Conservation (phyloP, 2,329 filamentous ascomycete genomes). For the Calonectria montana region DNA sequence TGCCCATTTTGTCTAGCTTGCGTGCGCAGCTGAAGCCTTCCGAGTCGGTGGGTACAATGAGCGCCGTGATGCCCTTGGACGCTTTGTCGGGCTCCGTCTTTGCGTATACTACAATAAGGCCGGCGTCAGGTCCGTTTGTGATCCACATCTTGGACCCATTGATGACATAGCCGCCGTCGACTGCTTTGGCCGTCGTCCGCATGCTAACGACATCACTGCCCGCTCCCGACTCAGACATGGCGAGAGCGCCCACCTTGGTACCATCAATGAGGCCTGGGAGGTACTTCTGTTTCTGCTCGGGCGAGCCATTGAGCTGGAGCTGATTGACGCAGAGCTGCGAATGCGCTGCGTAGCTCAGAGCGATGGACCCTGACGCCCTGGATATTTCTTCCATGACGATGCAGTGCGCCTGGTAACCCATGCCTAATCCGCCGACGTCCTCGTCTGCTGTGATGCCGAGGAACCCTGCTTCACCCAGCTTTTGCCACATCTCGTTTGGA, state of each 20-base stretch:
- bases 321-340: conserved; percentile 98
- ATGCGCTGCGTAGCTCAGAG: conserved; percentile 93
- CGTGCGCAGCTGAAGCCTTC: conserved; percentile 86
- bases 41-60: conserved; percentile 80
- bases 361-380: conserved; percentile 85
- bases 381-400: conserved; percentile 96
- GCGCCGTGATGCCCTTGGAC: conserved; percentile 94
- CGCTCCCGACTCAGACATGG: conserved; percentile 93
- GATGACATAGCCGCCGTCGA: conserved; percentile 86
- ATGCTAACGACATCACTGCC: conserved; percentile 96
- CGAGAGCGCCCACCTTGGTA: conserved; percentile 84
- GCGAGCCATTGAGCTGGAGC: conserved; percentile 86
- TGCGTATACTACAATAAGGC: conserved; percentile 94
- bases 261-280: conserved; percentile 86
- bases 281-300: conserved; percentile 82
- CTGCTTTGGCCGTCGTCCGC: conserved; percentile 84
- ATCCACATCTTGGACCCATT: conserved; percentile 99
- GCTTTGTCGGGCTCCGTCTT: conserved; percentile 86
- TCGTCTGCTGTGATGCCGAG: conserved; percentile 95
- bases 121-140: conserved; percentile 96
- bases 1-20: conserved; percentile 97
- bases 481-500: conserved; percentile 91
- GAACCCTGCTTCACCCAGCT: conserved; percentile 90
- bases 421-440: conserved; percentile 86
- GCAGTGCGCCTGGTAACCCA: conserved; percentile 98